phyloP scores from a whole-genome alignment of 345 rosid species.

The Gynandropsis gynandra region DNA sequence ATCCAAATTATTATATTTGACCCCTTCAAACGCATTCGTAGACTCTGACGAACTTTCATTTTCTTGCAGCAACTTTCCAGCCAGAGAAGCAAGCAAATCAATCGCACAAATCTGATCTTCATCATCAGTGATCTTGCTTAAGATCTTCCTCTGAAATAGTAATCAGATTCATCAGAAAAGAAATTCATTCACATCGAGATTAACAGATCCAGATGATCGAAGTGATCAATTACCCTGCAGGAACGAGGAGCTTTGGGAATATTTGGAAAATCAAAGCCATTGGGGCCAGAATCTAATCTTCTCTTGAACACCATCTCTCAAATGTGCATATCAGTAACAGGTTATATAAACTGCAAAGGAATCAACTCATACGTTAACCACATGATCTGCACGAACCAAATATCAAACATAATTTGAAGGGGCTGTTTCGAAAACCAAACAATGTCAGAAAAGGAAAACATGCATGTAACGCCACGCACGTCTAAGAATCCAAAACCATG shows the following conservation, averaged over 20 bases:
- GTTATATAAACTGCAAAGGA: slow-evolving; percentile 28
- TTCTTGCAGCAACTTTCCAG: slow-evolving; percentile 76
- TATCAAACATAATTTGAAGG: slow-evolving; percentile 1
- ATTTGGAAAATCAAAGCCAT: slow-evolving; percentile 45
- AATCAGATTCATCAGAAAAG: slow-evolving; percentile 22
- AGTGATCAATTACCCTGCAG: slow-evolving; percentile 43
- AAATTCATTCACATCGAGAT: background rate
- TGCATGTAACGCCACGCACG: background rate
- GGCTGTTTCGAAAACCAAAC: background rate
- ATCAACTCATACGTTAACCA: slow-evolving; percentile 15
- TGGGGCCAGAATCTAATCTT: slow-evolving; percentile 47
- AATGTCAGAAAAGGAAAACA: background rate
- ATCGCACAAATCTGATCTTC: slow-evolving; percentile 43
- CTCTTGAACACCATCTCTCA: slow-evolving; percentile 78
- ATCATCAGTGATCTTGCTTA: slow-evolving; percentile 32
- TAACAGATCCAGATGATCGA: slow-evolving; percentile 11
- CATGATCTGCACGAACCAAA: slow-evolving; percentile 31
- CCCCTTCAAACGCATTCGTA: slow-evolving; percentile 55
- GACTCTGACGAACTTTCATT: slow-evolving; percentile 74
- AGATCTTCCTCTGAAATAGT: slow-evolving; percentile 45
- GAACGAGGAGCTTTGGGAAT: slow-evolving; percentile 90
- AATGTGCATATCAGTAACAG: slow-evolving; percentile 29
- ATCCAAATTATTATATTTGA: slow-evolving; percentile 22
- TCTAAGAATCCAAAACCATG: slow-evolving; percentile 5
- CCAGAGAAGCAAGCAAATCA: slow-evolving; percentile 85